phyloP scores from a whole-genome alignment of 2,329 filamentous ascomycete genomes.

The Talaromyces sp. region DNA sequence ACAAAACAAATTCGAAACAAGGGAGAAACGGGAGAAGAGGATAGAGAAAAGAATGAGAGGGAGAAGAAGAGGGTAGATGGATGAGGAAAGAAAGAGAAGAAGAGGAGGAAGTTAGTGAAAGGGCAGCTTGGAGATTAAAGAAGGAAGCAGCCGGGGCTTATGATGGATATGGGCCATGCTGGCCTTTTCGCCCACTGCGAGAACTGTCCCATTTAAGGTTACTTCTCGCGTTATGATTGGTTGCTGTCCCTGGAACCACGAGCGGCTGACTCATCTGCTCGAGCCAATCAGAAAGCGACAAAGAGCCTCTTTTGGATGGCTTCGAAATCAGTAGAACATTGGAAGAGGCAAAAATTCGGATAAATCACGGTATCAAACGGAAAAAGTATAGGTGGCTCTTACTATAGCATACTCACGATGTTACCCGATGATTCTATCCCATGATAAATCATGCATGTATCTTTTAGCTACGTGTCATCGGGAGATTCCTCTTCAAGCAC shows the following conservation, averaged over 20 bases:
- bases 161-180: constrained; percentile 41
- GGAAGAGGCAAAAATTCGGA: background rate
- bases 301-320: constrained; percentile 18
- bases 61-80: constrained; percentile 20
- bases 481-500: background rate
- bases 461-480: background rate
- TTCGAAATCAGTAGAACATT: constrained; percentile 18
- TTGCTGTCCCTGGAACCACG: constrained; percentile 15
- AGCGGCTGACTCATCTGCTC: constrained; percentile 28
- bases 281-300: constrained; percentile 15
- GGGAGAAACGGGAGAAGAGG: background rate
- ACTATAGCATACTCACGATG: background rate
- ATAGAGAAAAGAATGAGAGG: constrained; percentile 21
- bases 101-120: constrained; percentile 20
- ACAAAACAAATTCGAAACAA: constrained; percentile 15
- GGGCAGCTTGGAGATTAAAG: constrained; percentile 19
- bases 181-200: constrained; percentile 38
- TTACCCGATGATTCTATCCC: background rate
- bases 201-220: constrained; percentile 29
- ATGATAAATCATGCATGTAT: background rate
- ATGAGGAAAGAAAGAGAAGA: constrained; percentile 16
- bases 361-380: background rate
- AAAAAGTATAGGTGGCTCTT: background rate
- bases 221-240: constrained; percentile 40
- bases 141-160: constrained; percentile 27